Base-by-base conservation (phyloP, 2,329 filamentous ascomycete species). In the Hymenoscyphus repandus region DNA sequence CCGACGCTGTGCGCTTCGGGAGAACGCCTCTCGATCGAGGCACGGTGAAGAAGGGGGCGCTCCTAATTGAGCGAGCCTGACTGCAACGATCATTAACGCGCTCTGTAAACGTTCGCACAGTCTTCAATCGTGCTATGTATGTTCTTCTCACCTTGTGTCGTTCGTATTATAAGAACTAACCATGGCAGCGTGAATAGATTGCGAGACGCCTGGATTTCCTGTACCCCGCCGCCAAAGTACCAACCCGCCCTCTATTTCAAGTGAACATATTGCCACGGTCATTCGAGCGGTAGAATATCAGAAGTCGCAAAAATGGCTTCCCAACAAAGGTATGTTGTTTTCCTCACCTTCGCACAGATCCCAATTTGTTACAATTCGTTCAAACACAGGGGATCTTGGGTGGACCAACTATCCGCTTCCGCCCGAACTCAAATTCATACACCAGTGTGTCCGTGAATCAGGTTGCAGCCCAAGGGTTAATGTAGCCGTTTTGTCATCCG, bases 321-420 rank as follows among this genome's bases (percentile, higher is more conserved):
- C 43, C 64, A 64, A 58, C 60, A 66, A 39, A 65, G 59, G 64
- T 66, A 60, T 37, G 62, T 55, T 36, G 22, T 37, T 45, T 18
- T 49, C 52, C 34, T 20, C 10, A 36, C 15, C 46, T 50, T 52
- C 53, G 57, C 55, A 59, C 56, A 56, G 54, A 56, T 56, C 50
- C 31, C 45, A 36, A 49, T 40, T 43, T 57, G 55, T 55, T 51
- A 55, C 57, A 58, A 34, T 49, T 30, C 43, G 42, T 58, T 54
- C 57, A 61, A 60, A 62, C 58, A 58, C 58, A 51, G 56, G 51
- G 55, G 32, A 40, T 37, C 22, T 47, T 39, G 18, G 56, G 50
- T 50, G 53, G 51, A 51, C 52, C 49, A 42, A 13, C 44, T 17
- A 50, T 40, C 27, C 34, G 30, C 22, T 15, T 32, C 34, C 27